A percentile compares a stretch with the other conserved stretches of the same genome.
Evolutionary conservation across 805 yeast genomes (phyloP).

Genomic region (Metschnikowia similis): DNA sequence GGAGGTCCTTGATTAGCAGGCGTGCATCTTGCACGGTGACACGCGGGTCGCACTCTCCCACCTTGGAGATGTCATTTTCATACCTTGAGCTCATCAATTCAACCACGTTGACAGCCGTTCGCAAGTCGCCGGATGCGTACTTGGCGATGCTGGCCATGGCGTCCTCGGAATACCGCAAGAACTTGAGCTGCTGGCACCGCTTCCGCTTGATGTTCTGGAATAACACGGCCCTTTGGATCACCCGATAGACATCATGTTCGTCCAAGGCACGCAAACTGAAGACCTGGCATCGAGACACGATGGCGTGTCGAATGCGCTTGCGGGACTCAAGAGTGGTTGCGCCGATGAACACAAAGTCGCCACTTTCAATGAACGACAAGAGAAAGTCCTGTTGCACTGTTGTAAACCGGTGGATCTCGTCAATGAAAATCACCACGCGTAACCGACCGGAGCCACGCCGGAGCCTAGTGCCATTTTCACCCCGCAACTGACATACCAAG

Average conservation of each 20-base stretch:
- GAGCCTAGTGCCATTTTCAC: slow-evolving; percentile 42
- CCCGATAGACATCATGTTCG: slow-evolving; percentile 44
- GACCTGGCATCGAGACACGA: slow-evolving; percentile 79
- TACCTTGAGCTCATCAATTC: slow-evolving; percentile 24
- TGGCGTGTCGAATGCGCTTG: slow-evolving; percentile 74
- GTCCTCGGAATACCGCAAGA: slow-evolving; percentile 15
- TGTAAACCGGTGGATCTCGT: slow-evolving; percentile 87
- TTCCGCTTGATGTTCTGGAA: slow-evolving; percentile 27
- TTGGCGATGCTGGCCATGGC: slow-evolving; percentile 16
- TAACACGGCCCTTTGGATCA: slow-evolving; percentile 56
- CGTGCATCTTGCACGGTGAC: neutral
- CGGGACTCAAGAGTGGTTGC: slow-evolving; percentile 84
- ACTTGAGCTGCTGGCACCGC: slow-evolving; percentile 3
- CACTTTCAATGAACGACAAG: slow-evolving; percentile 78
- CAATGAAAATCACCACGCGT: slow-evolving; percentile 64
- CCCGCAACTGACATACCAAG: slow-evolving; percentile 47
- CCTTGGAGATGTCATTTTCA: neutral
- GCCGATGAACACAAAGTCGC: slow-evolving; percentile 78
- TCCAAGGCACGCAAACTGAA: slow-evolving; percentile 60
- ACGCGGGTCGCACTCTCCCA: neutral
- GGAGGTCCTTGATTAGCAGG: neutral
- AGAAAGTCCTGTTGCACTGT: slow-evolving; percentile 86
- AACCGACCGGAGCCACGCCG: slow-evolving; percentile 10
- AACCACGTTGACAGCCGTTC: slow-evolving; percentile 30
- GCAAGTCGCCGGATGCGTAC: slow-evolving; percentile 28